These are phyloP conservation scores for Aspergillus sergii DNA, from an alignment of 2,329 filamentous ascomycete genomes.

Conservation along the genomic window DNA sequence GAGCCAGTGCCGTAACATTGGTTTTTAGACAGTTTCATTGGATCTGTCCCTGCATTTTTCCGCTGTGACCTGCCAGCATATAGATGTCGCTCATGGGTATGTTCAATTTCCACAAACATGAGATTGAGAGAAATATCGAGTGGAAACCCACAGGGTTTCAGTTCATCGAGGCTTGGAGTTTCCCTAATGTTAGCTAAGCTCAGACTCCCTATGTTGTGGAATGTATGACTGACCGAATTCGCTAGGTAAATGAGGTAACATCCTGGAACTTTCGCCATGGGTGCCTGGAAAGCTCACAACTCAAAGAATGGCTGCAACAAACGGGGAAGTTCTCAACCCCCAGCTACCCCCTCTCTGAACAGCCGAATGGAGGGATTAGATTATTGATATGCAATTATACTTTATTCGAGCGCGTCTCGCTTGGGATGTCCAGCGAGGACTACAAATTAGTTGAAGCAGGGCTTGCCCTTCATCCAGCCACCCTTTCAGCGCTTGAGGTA, in stretches of 20 bases:
- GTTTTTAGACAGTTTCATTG: no score
- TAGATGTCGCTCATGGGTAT: neutral
- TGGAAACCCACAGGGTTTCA: neutral
- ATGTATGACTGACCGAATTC: neutral
- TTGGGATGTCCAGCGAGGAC: neutral
- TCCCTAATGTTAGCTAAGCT: neutral
- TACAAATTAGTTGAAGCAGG: neutral
- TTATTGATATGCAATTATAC: neutral
- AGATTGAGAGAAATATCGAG: neutral
- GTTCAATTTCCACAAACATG: neutral
- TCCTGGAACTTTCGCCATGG: neutral
- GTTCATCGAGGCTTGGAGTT: neutral
- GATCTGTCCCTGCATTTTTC: no score
- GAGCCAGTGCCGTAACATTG: no score
- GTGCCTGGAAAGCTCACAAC: neutral
- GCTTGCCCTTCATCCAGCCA: neutral
- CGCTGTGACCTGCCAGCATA: no score
- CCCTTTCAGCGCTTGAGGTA: neutral
- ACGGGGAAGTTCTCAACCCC: neutral
- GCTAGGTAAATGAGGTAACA: neutral
- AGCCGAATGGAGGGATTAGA: neutral
- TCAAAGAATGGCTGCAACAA: neutral
- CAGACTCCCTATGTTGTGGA: neutral
- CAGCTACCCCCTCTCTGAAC: neutral
- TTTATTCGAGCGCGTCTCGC: neutral